phyloP scores from a whole-genome alignment of 257 asterid genomes.

The Solanum etuberosum region DNA sequence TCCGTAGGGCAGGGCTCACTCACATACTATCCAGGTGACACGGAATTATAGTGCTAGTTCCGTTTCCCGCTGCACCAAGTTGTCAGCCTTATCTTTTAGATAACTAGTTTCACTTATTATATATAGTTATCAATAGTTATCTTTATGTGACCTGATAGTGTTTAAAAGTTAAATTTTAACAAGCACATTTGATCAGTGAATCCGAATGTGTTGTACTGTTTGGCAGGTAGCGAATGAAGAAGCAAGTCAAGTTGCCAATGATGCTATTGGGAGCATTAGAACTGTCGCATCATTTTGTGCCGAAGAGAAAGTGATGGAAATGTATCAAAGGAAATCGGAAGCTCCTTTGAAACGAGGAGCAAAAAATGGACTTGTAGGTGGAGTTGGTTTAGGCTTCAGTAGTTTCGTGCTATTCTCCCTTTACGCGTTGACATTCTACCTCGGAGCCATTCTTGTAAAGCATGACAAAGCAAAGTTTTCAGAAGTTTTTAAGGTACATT shows the following conservation, averaged over 20 bases:
- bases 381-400: conserved; percentile 46
- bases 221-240: conserved; percentile 49
- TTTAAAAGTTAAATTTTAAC: not conserved
- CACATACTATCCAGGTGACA: not conserved
- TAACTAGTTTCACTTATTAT: not conserved
- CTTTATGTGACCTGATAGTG: not conserved
- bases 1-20: not conserved
- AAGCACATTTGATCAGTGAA: not conserved
- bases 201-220: not conserved
- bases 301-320: conserved; percentile 43
- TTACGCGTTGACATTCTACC: conserved; percentile 48
- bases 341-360: conserved; percentile 30
- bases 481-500: conserved; percentile 45
- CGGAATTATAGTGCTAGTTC: not conserved
- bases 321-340: conserved; percentile 39
- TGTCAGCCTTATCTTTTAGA: not conserved
- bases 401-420: conserved; percentile 34
- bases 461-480: conserved; percentile 37
- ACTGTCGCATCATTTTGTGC: conserved; percentile 69
- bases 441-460: conserved; percentile 51
- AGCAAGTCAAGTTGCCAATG: conserved; percentile 55
- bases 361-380: conserved; percentile 40
- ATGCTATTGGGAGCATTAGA: conserved; percentile 53
- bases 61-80: not conserved
- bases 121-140: not conserved